These are phyloP conservation scores for Adansonia madagascariensis DNA, from an alignment of 441 rosid species.

Conservation along the genomic window DNA sequence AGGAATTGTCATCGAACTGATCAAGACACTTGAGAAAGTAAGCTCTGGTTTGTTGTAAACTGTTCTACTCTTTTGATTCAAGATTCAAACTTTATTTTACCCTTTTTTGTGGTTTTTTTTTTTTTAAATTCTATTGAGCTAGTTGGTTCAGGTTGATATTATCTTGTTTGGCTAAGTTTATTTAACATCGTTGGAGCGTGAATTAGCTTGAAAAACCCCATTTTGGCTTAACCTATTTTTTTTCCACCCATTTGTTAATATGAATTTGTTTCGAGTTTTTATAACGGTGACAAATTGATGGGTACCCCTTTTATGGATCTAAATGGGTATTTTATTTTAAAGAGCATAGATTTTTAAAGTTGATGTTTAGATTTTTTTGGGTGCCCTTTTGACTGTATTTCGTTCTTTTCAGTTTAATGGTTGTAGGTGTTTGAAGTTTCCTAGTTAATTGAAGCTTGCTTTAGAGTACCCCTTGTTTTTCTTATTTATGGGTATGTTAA, in stretches of 20 bases:
- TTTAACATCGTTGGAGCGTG: neutral
- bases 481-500: neutral
- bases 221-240: neutral
- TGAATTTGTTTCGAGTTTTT: neutral
- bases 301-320: constrained; percentile 4
- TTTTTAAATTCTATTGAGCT: neutral
- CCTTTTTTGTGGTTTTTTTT: neutral
- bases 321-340: neutral
- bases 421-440: constrained; percentile 2
- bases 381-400: neutral
- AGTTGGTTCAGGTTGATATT: neutral
- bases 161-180: neutral
- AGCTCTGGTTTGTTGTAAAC: constrained; percentile 1
- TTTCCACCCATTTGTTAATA: neutral
- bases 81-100: neutral
- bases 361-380: constrained; percentile 8
- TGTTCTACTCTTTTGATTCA: neutral
- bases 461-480: neutral
- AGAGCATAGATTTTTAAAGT: neutral
- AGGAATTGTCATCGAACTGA: neutral
- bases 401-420: neutral
- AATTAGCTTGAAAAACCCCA: neutral
- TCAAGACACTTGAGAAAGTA: neutral
- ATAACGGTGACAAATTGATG: neutral
- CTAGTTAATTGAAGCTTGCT: neutral